Base-by-base conservation (phyloP, 306 rosid species). In the Cucurbita moschata region DNA sequence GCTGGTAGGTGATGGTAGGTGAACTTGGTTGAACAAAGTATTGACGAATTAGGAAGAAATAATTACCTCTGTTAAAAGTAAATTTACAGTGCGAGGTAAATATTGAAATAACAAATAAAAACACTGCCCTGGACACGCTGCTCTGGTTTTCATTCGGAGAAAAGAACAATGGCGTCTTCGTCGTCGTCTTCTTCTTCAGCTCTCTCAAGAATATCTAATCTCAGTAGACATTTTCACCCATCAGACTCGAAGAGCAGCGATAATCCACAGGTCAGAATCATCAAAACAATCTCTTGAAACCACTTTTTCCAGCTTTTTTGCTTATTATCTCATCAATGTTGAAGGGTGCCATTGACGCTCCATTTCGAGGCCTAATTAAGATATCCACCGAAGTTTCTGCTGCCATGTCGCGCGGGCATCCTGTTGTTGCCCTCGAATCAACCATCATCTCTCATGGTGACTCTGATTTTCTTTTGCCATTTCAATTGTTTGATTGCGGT, bases 401-500 rank as follows among this genome's bases (percentile, higher is more conserved):
- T 81, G 93, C 98, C 35, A 81, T 90, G 82, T 85, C 85, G 30
- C 79, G 70, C 9, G 96, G 96, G 46, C 84, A 81, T 69, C 82
- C 96, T 7, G 90, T 90, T 75, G 93, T 93, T 69, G 98, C 96
- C 78, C 92, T 93, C 14, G 97, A 93, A 83, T 90, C 98, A 77
- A 93, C 96, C 71, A 88, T 93, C 61, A 88, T 93, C 77, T 90
- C 97, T 23, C 97, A 93, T 71, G 96, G 98, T 92, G 78, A 35
- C 39, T 9, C 35, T 23, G 35, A 30, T 30, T 30, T 30, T 2
- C 35, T 30, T 30, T 30, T 30, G 35, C 35, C 35, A 30, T 30
- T 30, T 30, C 4, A 30, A 12, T 43, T 40, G 56, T 19, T 35
- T 59, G 21, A 57, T 49, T 51, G 1, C 8, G 5, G 8, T 15